Percentiles rank a stretch among this genome's conserved stretches.
phyloP scores from a whole-genome alignment of 2,329 filamentous ascomycete species.

The Lasiodiplodia sp. region DNA sequence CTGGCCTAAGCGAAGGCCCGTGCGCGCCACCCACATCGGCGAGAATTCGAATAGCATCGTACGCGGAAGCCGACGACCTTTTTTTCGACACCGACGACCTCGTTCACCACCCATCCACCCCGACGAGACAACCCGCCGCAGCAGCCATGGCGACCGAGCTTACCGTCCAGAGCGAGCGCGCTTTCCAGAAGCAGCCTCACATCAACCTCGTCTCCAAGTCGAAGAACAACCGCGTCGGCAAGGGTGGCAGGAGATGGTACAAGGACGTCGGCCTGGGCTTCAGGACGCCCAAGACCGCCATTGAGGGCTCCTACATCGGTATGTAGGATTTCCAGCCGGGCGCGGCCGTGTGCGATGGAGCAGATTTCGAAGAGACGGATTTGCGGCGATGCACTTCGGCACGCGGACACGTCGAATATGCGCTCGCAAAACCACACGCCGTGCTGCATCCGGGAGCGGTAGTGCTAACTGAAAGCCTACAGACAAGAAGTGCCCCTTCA shows the following conservation, averaged over 20 bases:
- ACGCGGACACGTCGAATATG: not conserved
- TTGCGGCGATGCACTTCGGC: conserved; percentile 1
- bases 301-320: conserved; percentile 99
- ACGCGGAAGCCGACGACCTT: conserved; percentile 19
- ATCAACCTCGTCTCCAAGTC: conserved; percentile 99
- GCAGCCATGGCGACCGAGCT: conserved; percentile 55
- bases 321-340: conserved; percentile 54
- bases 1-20: conserved; percentile 26
- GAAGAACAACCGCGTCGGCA: conserved; percentile 81
- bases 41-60: conserved; percentile 8
- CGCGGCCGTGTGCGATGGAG: not conserved
- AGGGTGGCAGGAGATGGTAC: conserved; percentile 96
- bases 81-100: conserved; percentile 30
- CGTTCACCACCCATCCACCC: conserved; percentile 26
- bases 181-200: conserved; percentile 99
- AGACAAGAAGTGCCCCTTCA: conserved; percentile 99
- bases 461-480: conserved; percentile 36
- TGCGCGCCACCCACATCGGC: conserved; percentile 26
- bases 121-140: conserved; percentile 35
- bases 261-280: conserved; percentile 99
- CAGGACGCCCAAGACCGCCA: conserved; percentile 97
- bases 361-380: conserved; percentile 14
- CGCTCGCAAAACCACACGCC: not conserved
- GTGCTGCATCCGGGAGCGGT: not conserved
- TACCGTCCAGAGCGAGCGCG: conserved; percentile 97